These are phyloP conservation scores for Lichtheimia corymbifera DNA, from an alignment of 371 early-diverging fungal species.

Conservation along the genomic window DNA sequence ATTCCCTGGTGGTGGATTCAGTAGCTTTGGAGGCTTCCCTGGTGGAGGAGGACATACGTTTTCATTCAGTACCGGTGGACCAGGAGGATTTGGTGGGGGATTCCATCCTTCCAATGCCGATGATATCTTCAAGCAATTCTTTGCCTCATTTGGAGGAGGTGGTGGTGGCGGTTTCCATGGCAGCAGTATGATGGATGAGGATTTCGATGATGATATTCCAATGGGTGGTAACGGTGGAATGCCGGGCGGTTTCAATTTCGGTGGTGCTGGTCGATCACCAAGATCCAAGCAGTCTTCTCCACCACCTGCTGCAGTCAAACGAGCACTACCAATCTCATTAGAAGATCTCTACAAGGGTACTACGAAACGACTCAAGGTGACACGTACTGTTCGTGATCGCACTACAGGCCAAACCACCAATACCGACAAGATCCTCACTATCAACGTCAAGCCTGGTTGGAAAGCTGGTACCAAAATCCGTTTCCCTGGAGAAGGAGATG, in stretches of 20 bases:
- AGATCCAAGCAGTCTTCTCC: slow-evolving; percentile 16
- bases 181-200: slow-evolving; percentile 10
- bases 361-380: slow-evolving; percentile 93
- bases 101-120: slow-evolving; percentile 85
- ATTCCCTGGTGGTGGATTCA: slow-evolving; percentile 25
- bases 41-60: slow-evolving; percentile 49
- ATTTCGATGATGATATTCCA: slow-evolving; percentile 12
- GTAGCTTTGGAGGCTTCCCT: slow-evolving; percentile 35
- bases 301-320: slow-evolving; percentile 65
- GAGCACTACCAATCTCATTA: slow-evolving; percentile 77
- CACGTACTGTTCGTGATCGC: slow-evolving; percentile 63
- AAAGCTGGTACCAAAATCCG: slow-evolving; percentile 98
- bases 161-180: slow-evolving; percentile 48
- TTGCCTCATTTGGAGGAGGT: slow-evolving; percentile 67
- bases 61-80: slow-evolving; percentile 55
- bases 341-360: slow-evolving; percentile 94
- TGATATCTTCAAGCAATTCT: slow-evolving; percentile 90
- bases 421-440: slow-evolving; percentile 82
- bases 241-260: slow-evolving; percentile 28
- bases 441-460: slow-evolving; percentile 96
- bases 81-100: slow-evolving; percentile 62
- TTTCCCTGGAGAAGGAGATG: slow-evolving; percentile 94
- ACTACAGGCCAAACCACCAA: slow-evolving; percentile 48
- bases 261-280: slow-evolving; percentile 15
- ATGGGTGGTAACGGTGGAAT: slow-evolving; percentile 37